A percentile compares a stretch with the other conserved stretches of the same genome.
phyloP scores from a whole-genome alignment of 768 basidiomycete genomes.

The Ramaria rubella region DNA sequence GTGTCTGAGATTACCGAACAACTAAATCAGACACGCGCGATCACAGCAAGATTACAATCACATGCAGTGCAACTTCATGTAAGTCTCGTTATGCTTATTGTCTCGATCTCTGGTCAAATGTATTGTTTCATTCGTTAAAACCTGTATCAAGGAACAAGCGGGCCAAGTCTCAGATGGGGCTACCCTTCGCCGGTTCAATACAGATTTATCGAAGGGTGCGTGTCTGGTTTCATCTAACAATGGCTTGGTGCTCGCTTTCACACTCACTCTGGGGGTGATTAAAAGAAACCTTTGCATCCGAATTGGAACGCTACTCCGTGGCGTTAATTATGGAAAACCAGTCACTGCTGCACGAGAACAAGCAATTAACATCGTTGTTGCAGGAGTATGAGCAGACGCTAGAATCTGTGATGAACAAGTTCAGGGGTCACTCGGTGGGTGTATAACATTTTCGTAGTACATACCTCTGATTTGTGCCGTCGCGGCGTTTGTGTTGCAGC shows the following conservation, averaged over 20 bases:
- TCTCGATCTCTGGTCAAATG: neutral
- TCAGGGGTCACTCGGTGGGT: conserved; percentile 84
- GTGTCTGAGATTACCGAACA: conserved; percentile 79
- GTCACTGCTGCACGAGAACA: conserved; percentile 87
- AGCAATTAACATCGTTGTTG: conserved; percentile 78
- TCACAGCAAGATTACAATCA: conserved; percentile 58
- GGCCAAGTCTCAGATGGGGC: conserved; percentile 65
- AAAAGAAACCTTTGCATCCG: conserved; percentile 85
- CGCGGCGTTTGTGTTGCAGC: too few relatives aligned
- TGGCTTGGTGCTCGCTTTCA: too few relatives aligned
- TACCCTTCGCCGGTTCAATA: conserved; percentile 75
- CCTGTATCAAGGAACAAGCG: conserved; percentile 64
- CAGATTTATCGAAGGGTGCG: conserved; percentile 78
- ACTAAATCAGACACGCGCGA: conserved; percentile 73
- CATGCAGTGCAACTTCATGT: conserved; percentile 76
- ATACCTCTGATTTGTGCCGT: too few relatives aligned
- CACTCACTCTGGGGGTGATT: too few relatives aligned
- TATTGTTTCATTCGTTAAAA: conserved; percentile 5
- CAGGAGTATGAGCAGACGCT: conserved; percentile 94
- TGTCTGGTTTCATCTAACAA: conserved; percentile 10
- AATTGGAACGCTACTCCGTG: conserved; percentile 85
- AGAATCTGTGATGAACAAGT: conserved; percentile 96
- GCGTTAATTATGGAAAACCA: conserved; percentile 93
- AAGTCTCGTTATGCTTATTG: conserved; percentile 5
- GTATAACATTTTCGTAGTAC: conserved; percentile 1